These are phyloP conservation scores for Sporothrix sp. DNA, from an alignment of 2,329 filamentous ascomycete species.

Conservation along the genomic window DNA sequence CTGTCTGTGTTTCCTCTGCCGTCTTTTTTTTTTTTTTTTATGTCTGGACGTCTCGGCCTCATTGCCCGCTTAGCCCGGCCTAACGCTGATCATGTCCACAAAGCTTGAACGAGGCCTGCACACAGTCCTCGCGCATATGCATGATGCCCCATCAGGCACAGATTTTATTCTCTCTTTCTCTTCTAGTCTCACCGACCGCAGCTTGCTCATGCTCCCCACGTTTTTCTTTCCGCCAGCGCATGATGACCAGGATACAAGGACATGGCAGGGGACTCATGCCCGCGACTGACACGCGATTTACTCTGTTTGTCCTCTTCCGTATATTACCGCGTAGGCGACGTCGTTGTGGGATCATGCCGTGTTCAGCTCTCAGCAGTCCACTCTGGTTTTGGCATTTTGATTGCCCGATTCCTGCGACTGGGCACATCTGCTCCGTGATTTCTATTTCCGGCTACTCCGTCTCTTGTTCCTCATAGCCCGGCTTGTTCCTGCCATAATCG, in stretches of 20 bases:
- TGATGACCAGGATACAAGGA: not conserved
- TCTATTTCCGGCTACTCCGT: not conserved
- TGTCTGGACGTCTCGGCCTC: not conserved
- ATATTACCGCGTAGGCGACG: not conserved
- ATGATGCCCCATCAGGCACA: not conserved
- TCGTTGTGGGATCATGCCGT: not conserved
- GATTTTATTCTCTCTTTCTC: too few species aligned
- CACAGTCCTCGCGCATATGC: too few species aligned
- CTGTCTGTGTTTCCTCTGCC: not conserved
- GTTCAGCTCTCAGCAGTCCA: too few species aligned
- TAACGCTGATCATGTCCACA: too few species aligned
- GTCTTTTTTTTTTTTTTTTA: not conserved
- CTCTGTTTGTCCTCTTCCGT: too few species aligned
- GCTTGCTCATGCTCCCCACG: constrained; percentile 3
- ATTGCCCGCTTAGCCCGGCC: too few species aligned
- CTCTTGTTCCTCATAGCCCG: not conserved
- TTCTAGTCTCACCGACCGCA: not conserved
- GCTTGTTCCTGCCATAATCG: not conserved
- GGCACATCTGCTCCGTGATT: not conserved
- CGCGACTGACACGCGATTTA: too few species aligned
- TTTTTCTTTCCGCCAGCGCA: not conserved
- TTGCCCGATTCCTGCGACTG: too few species aligned
- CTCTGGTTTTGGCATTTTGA: too few species aligned
- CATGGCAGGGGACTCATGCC: too few species aligned
- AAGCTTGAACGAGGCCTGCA: too few species aligned